These are phyloP conservation scores for Ormosia semicastrata DNA, from an alignment of 306 rosid genomes.

Conservation along the genomic window DNA sequence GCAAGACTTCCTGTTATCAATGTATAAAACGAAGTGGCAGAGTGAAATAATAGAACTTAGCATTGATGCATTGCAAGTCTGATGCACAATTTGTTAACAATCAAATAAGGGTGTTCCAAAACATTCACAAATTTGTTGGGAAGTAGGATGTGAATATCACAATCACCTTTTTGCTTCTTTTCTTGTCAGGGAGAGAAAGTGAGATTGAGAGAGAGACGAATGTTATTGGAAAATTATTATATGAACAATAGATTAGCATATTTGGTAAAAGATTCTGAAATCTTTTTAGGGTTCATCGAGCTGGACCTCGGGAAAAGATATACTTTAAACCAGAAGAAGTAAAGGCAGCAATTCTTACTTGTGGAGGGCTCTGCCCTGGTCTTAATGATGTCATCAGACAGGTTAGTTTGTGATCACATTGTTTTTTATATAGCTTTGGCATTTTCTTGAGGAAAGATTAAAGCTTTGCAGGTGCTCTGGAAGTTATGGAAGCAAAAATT, in stretches of 20 bases:
- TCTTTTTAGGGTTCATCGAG: conserved; percentile 87
- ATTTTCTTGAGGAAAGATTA: conserved; percentile 10
- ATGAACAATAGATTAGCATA: not conserved
- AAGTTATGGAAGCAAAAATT: not conserved
- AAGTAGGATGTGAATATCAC: not conserved
- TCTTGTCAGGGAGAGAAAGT: not conserved
- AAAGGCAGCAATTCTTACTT: conserved; percentile 93
- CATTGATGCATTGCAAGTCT: not conserved
- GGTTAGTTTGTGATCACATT: conserved; percentile 47
- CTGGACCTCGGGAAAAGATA: conserved; percentile 94
- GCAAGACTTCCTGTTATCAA: not conserved
- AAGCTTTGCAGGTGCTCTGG: not conserved
- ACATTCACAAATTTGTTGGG: not conserved
- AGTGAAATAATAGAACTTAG: not conserved
- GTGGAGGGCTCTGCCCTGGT: conserved; percentile 99
- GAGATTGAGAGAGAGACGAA: not conserved
- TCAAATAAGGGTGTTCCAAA: not conserved
- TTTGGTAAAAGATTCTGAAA: conserved; percentile 18
- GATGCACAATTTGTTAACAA: not conserved
- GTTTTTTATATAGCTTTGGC: not conserved
- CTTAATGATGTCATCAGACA: conserved; percentile 98
- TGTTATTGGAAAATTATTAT: not conserved
- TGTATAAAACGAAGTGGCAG: not conserved
- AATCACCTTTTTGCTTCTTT: not conserved
- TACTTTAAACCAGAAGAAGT: conserved; percentile 89